Base-by-base conservation (phyloP, 78 protist species). In the Paratrimastix pyriformis region DNA sequence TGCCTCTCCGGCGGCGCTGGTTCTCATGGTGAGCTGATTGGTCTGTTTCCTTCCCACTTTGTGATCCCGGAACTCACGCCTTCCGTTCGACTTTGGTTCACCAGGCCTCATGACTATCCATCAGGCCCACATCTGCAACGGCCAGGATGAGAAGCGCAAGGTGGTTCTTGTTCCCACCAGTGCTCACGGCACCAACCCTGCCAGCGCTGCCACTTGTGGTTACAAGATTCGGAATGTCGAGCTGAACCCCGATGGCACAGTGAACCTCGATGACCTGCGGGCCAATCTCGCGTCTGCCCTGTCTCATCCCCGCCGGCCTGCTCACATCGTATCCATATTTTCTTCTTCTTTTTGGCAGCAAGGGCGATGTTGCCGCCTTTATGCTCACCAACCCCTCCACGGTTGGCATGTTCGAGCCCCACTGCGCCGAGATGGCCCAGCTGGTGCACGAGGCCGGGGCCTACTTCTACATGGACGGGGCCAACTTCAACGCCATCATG, bases 181-280 rank as follows among this genome's bases (percentile, higher is more conserved):
- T 60, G 80, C 80, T 8, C 80, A 76, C 35, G 80, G 80, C 42
- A 76, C 80, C 29, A 76, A 76, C 60, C 80, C 80, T 4, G 80
- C 80, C 29, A 15, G 72, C n/a, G 33, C 72, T 33, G 72, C 55
- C 15, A 30, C 13, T 8, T 26, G 35, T 60, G 80, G 80, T 3
- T 76, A 48, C 39, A 38, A 60, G 30, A 11, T 64, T 7, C n/a
- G 21, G 21, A 26, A 32, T 4, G 65, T 64, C 7, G 33, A 64
- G 55, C 4, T 35, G 3, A 33, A 39, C 29, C 26, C 40, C 1
- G 60, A 76, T 32, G 80, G 80, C 38, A 5, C 70, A 6, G 72
- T 76, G 30, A 52, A 76, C 43, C 7, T 76, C n/a, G 72, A 60
- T 2, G 80, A 59, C 32, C 37, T 76, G 29, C 7, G 33, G 44